A percentile compares a stretch with the other conserved stretches of the same genome.
Evolutionary conservation across 305 asterid genomes (phyloP).

Genomic region (Fraxinus paxiana): DNA sequence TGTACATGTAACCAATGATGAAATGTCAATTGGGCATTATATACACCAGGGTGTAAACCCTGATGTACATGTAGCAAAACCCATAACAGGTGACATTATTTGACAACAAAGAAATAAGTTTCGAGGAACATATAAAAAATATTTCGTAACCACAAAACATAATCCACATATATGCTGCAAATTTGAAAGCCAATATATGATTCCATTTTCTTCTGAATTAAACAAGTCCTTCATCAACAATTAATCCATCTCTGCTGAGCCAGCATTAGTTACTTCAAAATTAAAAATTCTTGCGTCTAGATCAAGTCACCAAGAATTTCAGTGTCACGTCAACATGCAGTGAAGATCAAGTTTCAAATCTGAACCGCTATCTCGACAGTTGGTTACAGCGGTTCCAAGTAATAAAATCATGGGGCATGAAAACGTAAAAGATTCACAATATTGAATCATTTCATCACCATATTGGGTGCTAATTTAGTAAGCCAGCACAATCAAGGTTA

Average conservation of each 20-base stretch:
- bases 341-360: not conserved
- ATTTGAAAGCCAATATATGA: not conserved
- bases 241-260: not conserved
- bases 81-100: not conserved
- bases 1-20: not conserved
- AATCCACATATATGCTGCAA: not conserved
- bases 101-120: not conserved
- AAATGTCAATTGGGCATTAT: not conserved
- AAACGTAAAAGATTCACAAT: not conserved
- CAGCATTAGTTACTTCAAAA: not conserved
- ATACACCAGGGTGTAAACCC: no score
- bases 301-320: not conserved
- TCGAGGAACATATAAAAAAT: not conserved
- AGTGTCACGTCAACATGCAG: not conserved
- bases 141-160: not conserved
- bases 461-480: not conserved
- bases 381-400: not conserved
- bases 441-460: not conserved
- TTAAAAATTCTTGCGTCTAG: not conserved
- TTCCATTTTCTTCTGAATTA: not conserved
- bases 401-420: not conserved
- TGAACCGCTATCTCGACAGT: not conserved
- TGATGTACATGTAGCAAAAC: not conserved
- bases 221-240: constrained; percentile 3
- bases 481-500: not conserved